Conservation (phyloP, 192 early-diverging fungal species). For the Neocallimastix lanati region DNA sequence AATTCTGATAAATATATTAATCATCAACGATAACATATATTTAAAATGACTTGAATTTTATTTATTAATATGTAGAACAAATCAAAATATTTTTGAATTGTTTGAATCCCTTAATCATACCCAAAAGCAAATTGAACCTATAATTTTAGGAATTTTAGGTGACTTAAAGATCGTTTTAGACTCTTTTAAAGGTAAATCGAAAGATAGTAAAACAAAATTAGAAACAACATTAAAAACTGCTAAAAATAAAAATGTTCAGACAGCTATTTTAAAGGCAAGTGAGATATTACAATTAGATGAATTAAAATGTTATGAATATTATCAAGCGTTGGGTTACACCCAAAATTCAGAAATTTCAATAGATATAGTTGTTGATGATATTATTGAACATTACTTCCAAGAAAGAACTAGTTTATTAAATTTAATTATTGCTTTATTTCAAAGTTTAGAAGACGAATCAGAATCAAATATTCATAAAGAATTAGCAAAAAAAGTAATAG, state of each 20-base stretch:
- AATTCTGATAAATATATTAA: no score
- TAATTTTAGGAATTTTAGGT: neutral
- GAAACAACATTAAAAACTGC: neutral
- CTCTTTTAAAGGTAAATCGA: neutral
- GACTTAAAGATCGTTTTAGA: neutral
- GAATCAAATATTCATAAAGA: neutral
- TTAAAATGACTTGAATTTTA: no score
- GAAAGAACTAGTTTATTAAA: neutral
- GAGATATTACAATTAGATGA: neutral
- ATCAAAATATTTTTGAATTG: neutral
- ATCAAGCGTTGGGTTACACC: neutral
- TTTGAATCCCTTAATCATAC: neutral
- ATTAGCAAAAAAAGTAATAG: neutral
- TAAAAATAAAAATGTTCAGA: neutral
- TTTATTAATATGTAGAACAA: neutral
- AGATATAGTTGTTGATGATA: neutral
- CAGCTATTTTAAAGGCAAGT: neutral
- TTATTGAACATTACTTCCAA: neutral
- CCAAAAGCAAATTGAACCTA: neutral
- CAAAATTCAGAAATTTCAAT: neutral
- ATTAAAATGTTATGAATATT: neutral
- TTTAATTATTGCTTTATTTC: neutral
- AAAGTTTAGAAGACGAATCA: neutral
- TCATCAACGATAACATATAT: no score
- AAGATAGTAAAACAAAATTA: neutral